A percentile compares a stretch with the other conserved stretches of the same genome.
Evolutionary conservation across 805 yeast species (phyloP).

Genomic region (Ogataea naganishii): DNA sequence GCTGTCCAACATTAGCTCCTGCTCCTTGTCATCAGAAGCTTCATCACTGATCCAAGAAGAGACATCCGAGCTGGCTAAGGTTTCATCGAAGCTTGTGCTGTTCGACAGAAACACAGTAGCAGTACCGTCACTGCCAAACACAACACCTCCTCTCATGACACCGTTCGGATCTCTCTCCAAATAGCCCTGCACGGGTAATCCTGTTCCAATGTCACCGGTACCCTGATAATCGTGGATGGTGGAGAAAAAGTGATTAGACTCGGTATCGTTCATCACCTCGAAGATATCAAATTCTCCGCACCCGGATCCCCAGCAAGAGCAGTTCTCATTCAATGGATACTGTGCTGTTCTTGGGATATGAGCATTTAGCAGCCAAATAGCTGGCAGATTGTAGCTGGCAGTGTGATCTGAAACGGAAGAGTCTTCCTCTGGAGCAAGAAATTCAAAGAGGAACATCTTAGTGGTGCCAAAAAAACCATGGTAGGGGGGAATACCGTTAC

Average conservation of each 20-base stretch:
- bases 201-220: conserved; percentile 50
- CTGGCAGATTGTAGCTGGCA: conserved; percentile 53
- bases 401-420: conserved; percentile 21
- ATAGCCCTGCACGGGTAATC: conserved; percentile 49
- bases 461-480: conserved; percentile 62
- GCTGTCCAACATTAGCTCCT: conserved; percentile 12
- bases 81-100: conserved; percentile 36
- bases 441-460: conserved; percentile 68
- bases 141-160: conserved; percentile 64
- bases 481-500: conserved; percentile 65
- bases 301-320: conserved; percentile 73
- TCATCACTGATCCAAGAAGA: conserved; percentile 33
- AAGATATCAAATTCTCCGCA: conserved; percentile 76
- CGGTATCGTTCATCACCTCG: conserved; percentile 62
- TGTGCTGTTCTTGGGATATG: conserved; percentile 70
- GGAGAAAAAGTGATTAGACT: conserved; percentile 45
- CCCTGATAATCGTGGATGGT: conserved; percentile 76
- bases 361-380: conserved; percentile 69
- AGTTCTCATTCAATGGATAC: conserved; percentile 49
- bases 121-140: conserved; percentile 52
- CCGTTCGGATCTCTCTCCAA: conserved; percentile 41
- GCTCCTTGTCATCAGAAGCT: conserved; percentile 8
- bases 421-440: conserved; percentile 54
- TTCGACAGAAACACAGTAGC: conserved; percentile 56
- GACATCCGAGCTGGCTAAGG: conserved; percentile 37